These are phyloP conservation scores for Pestalotiopsis sp. DNA, from an alignment of 2,329 filamentous ascomycete genomes.

Conservation along the genomic window DNA sequence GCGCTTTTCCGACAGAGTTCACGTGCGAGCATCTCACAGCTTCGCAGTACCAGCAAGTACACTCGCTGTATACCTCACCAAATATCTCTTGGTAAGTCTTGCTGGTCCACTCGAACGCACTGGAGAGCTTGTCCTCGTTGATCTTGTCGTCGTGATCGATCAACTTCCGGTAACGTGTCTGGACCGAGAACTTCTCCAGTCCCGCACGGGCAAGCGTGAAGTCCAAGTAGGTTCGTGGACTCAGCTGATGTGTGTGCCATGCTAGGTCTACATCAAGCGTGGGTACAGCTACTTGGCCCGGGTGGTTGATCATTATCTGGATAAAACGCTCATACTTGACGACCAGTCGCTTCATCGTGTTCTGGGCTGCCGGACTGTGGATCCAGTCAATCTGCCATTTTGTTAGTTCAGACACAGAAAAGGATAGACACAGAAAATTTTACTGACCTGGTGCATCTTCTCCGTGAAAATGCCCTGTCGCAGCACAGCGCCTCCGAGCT, in stretches of 20 bases:
- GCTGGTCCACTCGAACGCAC: slow-evolving; percentile 71
- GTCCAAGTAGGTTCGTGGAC: slow-evolving; percentile 60
- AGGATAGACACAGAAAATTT: background rate
- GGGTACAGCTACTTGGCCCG: slow-evolving; percentile 57
- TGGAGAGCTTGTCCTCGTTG: slow-evolving; percentile 62
- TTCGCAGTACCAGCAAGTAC: slow-evolving; percentile 85
- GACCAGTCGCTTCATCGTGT: slow-evolving; percentile 58
- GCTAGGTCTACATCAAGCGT: slow-evolving; percentile 74
- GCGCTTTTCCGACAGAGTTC: slow-evolving; percentile 41
- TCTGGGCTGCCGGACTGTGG: slow-evolving; percentile 56
- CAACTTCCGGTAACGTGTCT: slow-evolving; percentile 49
- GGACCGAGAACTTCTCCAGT: too few relatives aligned
- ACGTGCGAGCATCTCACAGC: slow-evolving; percentile 60
- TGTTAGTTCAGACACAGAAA: background rate
- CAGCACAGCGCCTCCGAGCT: slow-evolving; percentile 65
- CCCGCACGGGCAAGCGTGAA: slow-evolving; percentile 43
- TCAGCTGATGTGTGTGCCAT: slow-evolving; percentile 81
- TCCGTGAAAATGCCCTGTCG: slow-evolving; percentile 66
- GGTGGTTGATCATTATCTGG: slow-evolving; percentile 51
- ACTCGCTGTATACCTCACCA: slow-evolving; percentile 70
- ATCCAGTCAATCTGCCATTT: slow-evolving; percentile 63
- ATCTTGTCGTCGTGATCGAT: slow-evolving; percentile 87
- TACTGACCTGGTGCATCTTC: slow-evolving; percentile 64
- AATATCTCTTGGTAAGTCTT: slow-evolving; percentile 67
- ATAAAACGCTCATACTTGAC: slow-evolving; percentile 67